Evolutionary conservation across 352 stramenopile genomes (phyloP).

Genomic region (Albugo candida): DNA sequence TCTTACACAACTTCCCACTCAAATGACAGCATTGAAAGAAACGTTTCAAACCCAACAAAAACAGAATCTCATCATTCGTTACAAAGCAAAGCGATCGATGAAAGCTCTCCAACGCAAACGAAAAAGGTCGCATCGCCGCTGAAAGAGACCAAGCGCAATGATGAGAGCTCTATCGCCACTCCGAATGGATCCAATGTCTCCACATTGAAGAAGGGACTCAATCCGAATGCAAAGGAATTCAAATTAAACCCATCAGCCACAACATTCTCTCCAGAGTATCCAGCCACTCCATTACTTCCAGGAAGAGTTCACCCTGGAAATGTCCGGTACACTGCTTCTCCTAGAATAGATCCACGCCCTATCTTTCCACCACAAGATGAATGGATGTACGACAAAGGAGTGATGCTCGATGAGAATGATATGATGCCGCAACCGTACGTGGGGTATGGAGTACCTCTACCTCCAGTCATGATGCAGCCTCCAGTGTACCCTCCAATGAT

Average conservation of each 20-base stretch:
- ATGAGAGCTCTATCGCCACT: neutral
- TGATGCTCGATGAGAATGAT: conserved; percentile 24
- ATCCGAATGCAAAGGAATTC: conserved; percentile 76
- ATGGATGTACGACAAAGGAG: conserved; percentile 46
- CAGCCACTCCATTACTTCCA: conserved; percentile 12
- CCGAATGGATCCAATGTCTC: conserved; percentile 8
- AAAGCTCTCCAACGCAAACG: conserved; percentile 2
- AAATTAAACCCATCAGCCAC: conserved; percentile 46
- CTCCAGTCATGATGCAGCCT: conserved; percentile 35
- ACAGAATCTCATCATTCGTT: too few relatives aligned
- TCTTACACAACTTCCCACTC: too few relatives aligned
- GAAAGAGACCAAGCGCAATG: neutral
- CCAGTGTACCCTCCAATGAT: conserved; percentile 53
- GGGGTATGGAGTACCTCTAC: conserved; percentile 44
- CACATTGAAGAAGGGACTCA: conserved; percentile 47
- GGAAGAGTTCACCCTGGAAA: too few relatives aligned
- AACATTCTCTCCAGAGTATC: conserved; percentile 34
- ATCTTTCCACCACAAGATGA: conserved; percentile 21
- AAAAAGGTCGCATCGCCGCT: conserved; percentile 8
- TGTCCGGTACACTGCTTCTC: too few relatives aligned
- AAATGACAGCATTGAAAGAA: too few relatives aligned
- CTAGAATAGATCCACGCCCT: too few relatives aligned
- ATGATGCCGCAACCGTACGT: conserved; percentile 33
- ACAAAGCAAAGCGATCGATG: neutral
- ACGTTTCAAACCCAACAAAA: too few relatives aligned